phyloP scores from a whole-genome alignment of 1,284 basidiomycete species.

The Paramarasmius palmivorus region DNA sequence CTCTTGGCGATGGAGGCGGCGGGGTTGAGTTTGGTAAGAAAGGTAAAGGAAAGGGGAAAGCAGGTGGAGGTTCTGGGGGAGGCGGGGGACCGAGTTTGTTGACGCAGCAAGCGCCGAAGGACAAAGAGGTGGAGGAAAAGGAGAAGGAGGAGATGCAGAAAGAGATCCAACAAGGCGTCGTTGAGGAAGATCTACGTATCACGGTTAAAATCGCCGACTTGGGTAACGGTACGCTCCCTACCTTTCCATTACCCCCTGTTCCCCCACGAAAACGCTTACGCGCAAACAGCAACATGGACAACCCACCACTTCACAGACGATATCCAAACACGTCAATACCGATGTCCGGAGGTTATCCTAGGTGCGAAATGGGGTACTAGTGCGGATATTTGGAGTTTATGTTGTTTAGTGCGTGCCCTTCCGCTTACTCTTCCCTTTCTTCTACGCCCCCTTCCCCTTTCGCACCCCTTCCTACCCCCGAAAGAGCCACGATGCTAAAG shows the following conservation, averaged over 20 bases:
- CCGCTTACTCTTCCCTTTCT: constrained; percentile 21
- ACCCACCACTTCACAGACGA: constrained; percentile 75
- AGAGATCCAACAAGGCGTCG: constrained; percentile 7
- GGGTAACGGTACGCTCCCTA: constrained; percentile 73
- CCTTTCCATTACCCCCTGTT: constrained; percentile 1
- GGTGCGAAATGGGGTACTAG: constrained; percentile 8
- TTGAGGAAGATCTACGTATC: constrained; percentile 73
- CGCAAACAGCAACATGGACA: constrained; percentile 80
- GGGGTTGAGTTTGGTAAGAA: too few relatives aligned
- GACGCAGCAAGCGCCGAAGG: constrained; percentile 73
- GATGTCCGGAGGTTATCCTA: constrained; percentile 20
- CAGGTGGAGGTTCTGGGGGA: constrained; percentile 35
- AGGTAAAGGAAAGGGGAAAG: constrained; percentile 46
- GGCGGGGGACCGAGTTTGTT: constrained; percentile 76
- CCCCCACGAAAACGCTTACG: too few relatives aligned
- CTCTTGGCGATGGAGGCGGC: too few relatives aligned
- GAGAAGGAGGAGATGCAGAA: neutral
- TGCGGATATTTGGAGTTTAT: constrained; percentile 19
- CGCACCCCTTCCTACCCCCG: neutral
- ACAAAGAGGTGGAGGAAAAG: too few relatives aligned
- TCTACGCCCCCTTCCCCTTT: neutral
- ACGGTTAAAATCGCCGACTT: constrained; percentile 99
- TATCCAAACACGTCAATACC: constrained; percentile 3
- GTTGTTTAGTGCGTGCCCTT: constrained; percentile 18
- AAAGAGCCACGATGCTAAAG: too few relatives aligned